Conservation (phyloP, 2,329 filamentous ascomycete species). For the Cadophora luteo-olivacea region DNA sequence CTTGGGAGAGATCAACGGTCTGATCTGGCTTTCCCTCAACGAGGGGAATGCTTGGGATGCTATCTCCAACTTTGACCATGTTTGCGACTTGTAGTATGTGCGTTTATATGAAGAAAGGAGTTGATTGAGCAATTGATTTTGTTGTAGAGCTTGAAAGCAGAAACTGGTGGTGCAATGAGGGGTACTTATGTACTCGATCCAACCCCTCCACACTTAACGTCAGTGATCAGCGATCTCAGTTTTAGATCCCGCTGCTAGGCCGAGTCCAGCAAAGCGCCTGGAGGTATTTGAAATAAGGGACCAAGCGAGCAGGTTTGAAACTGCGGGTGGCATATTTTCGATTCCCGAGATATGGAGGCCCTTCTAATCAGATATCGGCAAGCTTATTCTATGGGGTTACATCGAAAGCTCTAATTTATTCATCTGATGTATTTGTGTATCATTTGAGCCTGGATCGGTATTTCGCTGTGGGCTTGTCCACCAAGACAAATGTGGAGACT, state of each 20-base stretch:
- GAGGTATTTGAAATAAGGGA: slow-evolving; percentile 20
- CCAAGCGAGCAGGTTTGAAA: not conserved
- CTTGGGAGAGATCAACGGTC: slow-evolving; percentile 81
- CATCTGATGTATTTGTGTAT: not conserved
- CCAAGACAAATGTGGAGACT: not conserved
- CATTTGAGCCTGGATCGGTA: not conserved
- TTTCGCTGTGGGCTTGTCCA: not conserved
- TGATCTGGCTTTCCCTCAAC: slow-evolving; percentile 85
- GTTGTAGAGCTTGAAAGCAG: not conserved
- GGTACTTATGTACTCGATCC: slow-evolving; percentile 11
- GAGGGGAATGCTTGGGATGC: slow-evolving; percentile 77
- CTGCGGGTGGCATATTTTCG: not conserved
- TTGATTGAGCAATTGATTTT: not conserved
- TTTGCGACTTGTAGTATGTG: slow-evolving; percentile 46
- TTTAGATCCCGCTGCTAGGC: slow-evolving; percentile 18
- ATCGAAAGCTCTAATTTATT: too few relatives aligned
- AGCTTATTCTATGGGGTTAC: not conserved
- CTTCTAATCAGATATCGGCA: not conserved
- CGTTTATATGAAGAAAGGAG: not conserved
- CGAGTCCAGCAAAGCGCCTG: not conserved
- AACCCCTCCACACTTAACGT: slow-evolving; percentile 17
- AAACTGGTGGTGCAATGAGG: slow-evolving; percentile 15
- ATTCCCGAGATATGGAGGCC: not conserved
- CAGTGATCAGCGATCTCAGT: slow-evolving; percentile 8
- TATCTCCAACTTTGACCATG: slow-evolving; percentile 75